Base-by-base conservation (phyloP, 2,329 filamentous ascomycete genomes). In the Calonectria pseudoturangicola region DNA sequence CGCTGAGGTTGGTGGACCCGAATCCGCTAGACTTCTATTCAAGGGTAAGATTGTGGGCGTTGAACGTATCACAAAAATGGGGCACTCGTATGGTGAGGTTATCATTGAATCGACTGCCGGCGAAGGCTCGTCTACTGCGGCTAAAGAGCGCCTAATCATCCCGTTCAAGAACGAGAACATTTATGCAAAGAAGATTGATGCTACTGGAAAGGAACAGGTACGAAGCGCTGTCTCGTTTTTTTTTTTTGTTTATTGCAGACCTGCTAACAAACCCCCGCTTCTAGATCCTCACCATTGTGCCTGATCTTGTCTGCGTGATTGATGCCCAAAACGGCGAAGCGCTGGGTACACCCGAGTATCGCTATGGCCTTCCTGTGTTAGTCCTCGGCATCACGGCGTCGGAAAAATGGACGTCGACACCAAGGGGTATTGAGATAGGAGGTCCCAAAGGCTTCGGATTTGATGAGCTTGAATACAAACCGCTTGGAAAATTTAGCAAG, bases 151-250 rank as follows among this genome's bases (percentile, higher is more conserved):
- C 64, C 79, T 89, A 65, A 87, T 84, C 67, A 88, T 90, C 43
- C 88, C 89, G 0, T 90, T 90, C 83, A 89, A 89, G 81, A 90
- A 91, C 77, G 89, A 90, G 74, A 90, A 90, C 74, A 87, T 90
- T 45, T 86, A 86, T 54, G 88, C 86, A 0, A 54, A 74, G 27
- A 74, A 76, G 18, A 74, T 73, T 3, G 73, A 54, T 4, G 74
- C 71, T 0, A 70, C 69, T n/a, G 79, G 76, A 1, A 71, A 72
- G 13, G 75, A 79, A 39, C 73, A 77, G 71, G 78, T 78, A 58
- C 36, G 33, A 9, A 77, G 56, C 41, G 18, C 4, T 13, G 1
- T 9, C 15, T 41, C 25, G 0, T 21, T 21, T 21, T 21, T 18
- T 0, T 18, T 21, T 21, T 5, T 6, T n/a, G 2, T 41, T 58